Evolutionary conservation across 352 stramenopile genomes (phyloP), one percentile per base, ranked within the genome.

Genomic region (Phytophthora sp.): DNA sequence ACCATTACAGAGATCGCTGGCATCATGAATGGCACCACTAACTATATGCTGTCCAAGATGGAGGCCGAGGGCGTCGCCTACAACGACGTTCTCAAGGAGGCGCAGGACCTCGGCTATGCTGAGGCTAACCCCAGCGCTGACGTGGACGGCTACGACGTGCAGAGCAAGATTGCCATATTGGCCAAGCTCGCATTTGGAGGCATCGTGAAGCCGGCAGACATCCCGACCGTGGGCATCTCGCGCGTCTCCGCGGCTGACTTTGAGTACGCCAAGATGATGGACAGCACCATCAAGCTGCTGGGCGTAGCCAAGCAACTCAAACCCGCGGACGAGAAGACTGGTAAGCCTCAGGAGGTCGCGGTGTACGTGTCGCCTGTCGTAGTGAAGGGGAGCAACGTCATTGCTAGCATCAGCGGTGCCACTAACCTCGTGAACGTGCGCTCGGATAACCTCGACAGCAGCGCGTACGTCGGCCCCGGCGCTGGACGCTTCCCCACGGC

Each of bases 1-100:
- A 79, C 82, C 31, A 97, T 99, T 75, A 90, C 88, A 12, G 87
- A 96, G 63, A 88, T 99, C 59, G 91, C 90, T 33, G 97, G 97
- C 21, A 99, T 99, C 73, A 96, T 98, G 84, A 99, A 99, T 76
- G 97, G 97, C 44, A 99, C 96, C 7, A 99, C 96, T 50, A 99
- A 99, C 80, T 99, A 98, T 82, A 99, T 99, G 90, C 73, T 99
- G 39, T 97, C 90, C 46, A 99, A 98, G 82, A 99, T 99, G 95
- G 93, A 98, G 73, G 74, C 86, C 16, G 90, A 96, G 66, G 91
- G 91, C 29, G 86, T 91, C 13, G 93, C 94, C 26, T 99, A 98
- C 64, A 91, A 93, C 59, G 83, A 72, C 1, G 96, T 98, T 29
- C 80, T 99, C 2, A 95, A 94, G 61, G 96, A 99, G 69, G 95